Base-by-base conservation (phyloP, 2,329 filamentous ascomycete species). In the Cytospora chrysosperma region DNA sequence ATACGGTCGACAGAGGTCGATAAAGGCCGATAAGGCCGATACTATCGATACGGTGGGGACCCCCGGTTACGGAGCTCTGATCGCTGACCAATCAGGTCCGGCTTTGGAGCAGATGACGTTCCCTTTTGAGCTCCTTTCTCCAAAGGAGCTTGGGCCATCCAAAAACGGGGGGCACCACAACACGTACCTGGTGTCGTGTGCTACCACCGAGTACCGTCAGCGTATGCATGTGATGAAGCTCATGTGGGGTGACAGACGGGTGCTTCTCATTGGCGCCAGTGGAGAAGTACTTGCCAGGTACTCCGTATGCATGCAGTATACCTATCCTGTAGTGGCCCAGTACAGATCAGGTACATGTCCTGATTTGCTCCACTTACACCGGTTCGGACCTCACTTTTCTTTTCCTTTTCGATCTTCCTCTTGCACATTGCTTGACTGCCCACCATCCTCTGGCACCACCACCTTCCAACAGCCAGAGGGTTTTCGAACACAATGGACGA, bases 221-320 rank as follows among this genome's bases (percentile, higher is more conserved):
- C n/a, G n/a, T n/a, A n/a, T n/a, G n/a, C n/a, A n/a, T 19, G 37
- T 28, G 55, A 56, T 37, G 55, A 56, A 56, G 27, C 55, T n/a
- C n/a, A n/a, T n/a, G n/a, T 56, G 55, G 55, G 55, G 55, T 56
- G 49, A 15, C 30, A 37, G 17, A 12, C 17, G n/a, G 7, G 4
- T 47, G 34, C 34, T 28, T 19, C 15, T 30, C 4, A 56, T 56
- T 56, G 55, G 55, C 15, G 43, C n/a, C n/a, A 24, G 43, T n/a
- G 43, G n/a, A 13, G 12, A 47, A 5, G 32, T 43, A n/a, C 37
- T 13, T 43, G n/a, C n/a, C n/a, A 43, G 37, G 37, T 43, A 37
- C 34, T n/a, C n/a, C n/a, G n/a, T n/a, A n/a, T n/a, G n/a, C n/a
- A n/a, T n/a, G n/a, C n/a, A n/a, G n/a, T n/a, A n/a, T n/a, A n/a